Evolutionary conservation across 331 rosid genomes (phyloP), one percentile per base, ranked within the genome.

Genomic region (Arachis monticola): DNA sequence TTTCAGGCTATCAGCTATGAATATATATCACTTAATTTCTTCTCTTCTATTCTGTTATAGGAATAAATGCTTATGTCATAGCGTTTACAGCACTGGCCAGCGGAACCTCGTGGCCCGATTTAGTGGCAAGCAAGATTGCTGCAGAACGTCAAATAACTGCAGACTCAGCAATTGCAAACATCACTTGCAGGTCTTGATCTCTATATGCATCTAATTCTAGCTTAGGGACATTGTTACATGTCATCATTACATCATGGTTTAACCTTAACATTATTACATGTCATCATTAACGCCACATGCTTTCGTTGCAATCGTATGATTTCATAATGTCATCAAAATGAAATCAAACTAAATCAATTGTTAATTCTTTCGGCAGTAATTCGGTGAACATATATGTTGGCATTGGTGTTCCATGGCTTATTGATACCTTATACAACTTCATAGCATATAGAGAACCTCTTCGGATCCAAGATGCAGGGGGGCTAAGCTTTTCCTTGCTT

Each of bases 91-190:
- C 97, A 76, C 81, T 94, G 81, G 99, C 97, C 67, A 42, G 86
- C 74, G 99, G 99, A 83, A 94, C 97, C 81, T 93, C 98, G 2
- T 92, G 99, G 99, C 99, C 97, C 4, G 99, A 94, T 83, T 90
- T 94, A 79, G 99, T 94, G 74, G 99, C 99, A 3, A 94, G 99
- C 82, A 94, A 83, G 92, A 94, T 94, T 79, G 99, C 99, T 73
- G 95, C 96, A 42, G 92, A 94, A 84, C 99, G 97, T 52, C 99
- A 92, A 85, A 52, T 79, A 72, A 94, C 96, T 7, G 99, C 99
- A 2, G 97, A 94, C 73, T 94, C 99, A 13, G 97, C 99, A 72
- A 92, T 94, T 76, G 99, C 99, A 74, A 94, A 94, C 82, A 94
- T 94, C 76, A 94, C 97, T 65, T 94, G 99, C 99, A 94, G 99